Evolutionary conservation across 2,329 filamentous ascomycete species (phyloP).

Genomic region (Sclerotinia glacialis): DNA sequence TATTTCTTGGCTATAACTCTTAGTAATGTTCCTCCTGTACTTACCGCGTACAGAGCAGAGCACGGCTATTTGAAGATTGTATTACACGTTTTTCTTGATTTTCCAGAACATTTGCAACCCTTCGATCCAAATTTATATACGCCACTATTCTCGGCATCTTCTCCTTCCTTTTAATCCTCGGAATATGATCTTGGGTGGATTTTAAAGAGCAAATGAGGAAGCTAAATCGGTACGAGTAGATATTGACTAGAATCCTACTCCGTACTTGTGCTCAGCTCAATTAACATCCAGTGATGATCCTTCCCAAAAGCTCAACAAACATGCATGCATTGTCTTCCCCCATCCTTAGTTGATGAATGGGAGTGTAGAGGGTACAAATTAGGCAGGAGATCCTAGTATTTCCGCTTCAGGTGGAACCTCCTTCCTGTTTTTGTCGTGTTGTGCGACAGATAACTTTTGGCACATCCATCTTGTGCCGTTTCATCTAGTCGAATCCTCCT

Average conservation of each 20-base stretch:
- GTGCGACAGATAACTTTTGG: background rate
- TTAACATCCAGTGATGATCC: slow-evolving; percentile 14
- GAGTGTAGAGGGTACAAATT: background rate
- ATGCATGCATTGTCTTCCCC: background rate
- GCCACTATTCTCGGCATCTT: slow-evolving; percentile 13
- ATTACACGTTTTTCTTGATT: background rate
- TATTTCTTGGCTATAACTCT: background rate
- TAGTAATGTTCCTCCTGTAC: background rate
- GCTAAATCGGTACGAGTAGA: background rate
- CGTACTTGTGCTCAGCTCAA: background rate
- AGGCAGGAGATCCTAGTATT: slow-evolving; percentile 6
- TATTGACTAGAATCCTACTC: background rate
- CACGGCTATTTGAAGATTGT: background rate
- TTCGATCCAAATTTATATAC: background rate
- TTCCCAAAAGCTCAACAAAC: background rate
- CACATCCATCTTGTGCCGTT: background rate
- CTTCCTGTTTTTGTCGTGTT: background rate
- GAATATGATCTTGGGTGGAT: background rate
- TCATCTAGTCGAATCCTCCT: background rate
- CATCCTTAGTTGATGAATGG: background rate
- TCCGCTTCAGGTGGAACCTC: background rate
- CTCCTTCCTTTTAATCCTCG: slow-evolving; percentile 1
- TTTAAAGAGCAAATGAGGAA: background rate
- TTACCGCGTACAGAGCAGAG: background rate
- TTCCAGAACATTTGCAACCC: background rate